Base-by-base conservation (phyloP, 2,329 filamentous ascomycete species). In the Arthrocladium fulminans region DNA sequence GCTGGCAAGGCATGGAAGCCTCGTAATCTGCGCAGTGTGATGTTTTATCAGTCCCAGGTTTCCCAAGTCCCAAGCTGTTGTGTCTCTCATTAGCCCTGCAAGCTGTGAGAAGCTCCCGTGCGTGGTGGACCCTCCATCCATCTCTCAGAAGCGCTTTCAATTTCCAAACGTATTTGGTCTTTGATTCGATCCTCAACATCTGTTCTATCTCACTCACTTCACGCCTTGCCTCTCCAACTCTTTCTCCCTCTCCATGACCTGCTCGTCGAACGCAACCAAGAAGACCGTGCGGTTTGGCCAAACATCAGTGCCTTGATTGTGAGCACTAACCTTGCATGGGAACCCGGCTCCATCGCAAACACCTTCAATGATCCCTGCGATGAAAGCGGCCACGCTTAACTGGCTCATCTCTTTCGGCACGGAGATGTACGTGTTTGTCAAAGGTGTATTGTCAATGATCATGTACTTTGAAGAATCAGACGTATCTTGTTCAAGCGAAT, bases 211-310 rank as follows among this genome's bases (percentile, higher is more conserved):
- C 39, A 13, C 43, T 61, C 59, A 72, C 65, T 72, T 72, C 19
- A 72, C 60, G 8, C 73, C 72, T 3, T 69, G 70, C 68, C 83
- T 80, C 50, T 80, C 83, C 59, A 94, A 65, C 60, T 88, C 85
- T 52, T 83, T 83, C 74, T 98, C 92, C 64, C 92, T 75, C 72
- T 97, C 90, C 65, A 97, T 73, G 35, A 97, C 90, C 65, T 88
- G 86, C n/a, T 81, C 75, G 56, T 86, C 82, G 64, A 98, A 98
- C 68, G 90, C 88, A 62, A 98, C 82, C 65, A 98, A 67, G 63
- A 96, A 98, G 25, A 98, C 89, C 37, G 92, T 98, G 73, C 92
- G 87, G 27, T 86, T 87, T 0, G 92, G 92, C 89, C 90, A 97
- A 80, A 97, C 83, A 61, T 90, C 87, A 53, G 73, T 76, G 37